Conservation (phyloP, 305 asterid genomes). For the Rubia tinctorum region DNA sequence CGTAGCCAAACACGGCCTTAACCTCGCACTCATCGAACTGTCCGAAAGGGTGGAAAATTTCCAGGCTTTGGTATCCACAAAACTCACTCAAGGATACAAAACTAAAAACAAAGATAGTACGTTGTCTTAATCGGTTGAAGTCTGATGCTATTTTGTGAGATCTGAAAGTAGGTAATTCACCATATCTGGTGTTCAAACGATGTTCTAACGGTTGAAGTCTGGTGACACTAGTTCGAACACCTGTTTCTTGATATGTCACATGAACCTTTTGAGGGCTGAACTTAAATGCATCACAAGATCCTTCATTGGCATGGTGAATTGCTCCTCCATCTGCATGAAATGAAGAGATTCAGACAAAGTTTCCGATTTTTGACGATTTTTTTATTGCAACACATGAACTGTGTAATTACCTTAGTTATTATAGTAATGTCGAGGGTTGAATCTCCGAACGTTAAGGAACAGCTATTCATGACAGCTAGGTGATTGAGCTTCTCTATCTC, state of each 20-base stretch:
- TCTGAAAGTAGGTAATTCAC: too few species aligned
- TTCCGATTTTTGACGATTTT: background rate
- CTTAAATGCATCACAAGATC: constrained; percentile 50
- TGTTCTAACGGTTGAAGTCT: background rate
- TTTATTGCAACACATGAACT: background rate
- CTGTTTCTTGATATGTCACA: constrained; percentile 16
- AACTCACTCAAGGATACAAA: background rate
- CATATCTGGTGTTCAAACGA: too few species aligned
- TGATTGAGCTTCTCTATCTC: constrained; percentile 56
- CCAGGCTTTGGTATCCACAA: constrained; percentile 28
- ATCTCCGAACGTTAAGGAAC: constrained; percentile 64
- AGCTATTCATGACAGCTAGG: constrained; percentile 59
- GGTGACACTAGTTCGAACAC: background rate
- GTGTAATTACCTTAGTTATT: constrained; percentile 50
- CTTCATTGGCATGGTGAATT: constrained; percentile 36
- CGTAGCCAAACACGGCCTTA: constrained; percentile 31
- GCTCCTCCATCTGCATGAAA: constrained; percentile 58
- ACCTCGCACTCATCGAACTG: constrained; percentile 7
- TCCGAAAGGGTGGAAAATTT: constrained; percentile 30
- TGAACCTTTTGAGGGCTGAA: constrained; percentile 33
- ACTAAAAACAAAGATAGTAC: background rate
- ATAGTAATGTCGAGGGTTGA: constrained; percentile 67
- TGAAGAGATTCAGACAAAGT: background rate
- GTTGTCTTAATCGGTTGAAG: too few species aligned
- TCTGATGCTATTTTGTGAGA: too few species aligned